phyloP scores from a whole-genome alignment of 805 yeast genomes.

The Nakazawaea holstii region DNA sequence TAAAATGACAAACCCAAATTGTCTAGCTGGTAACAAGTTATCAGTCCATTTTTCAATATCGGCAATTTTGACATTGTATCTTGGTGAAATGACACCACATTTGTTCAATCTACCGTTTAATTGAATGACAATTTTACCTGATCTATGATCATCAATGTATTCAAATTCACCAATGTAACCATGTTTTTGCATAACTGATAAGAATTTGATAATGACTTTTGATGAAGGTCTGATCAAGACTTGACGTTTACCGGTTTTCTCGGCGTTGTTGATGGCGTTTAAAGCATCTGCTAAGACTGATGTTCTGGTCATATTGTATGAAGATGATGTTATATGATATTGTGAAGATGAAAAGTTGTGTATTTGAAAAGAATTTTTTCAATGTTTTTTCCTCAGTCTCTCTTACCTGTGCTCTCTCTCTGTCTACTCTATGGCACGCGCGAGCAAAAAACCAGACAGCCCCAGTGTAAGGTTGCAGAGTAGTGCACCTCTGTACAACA shows the following conservation, averaged over 20 bases:
- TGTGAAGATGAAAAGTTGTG: background rate
- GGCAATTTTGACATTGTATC: conserved; percentile 93
- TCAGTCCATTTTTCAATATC: conserved; percentile 99
- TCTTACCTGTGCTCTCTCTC: too few relatives aligned
- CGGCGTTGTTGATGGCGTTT: conserved; percentile 98
- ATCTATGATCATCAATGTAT: conserved; percentile 98
- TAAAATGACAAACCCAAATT: conserved; percentile 95
- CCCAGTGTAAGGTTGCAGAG: too few relatives aligned
- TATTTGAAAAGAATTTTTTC: too few relatives aligned
- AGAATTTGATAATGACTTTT: conserved; percentile 95
- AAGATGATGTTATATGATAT: background rate
- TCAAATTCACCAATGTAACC: conserved; percentile 98
- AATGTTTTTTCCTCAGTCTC: too few relatives aligned
- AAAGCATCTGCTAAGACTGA: conserved; percentile 98
- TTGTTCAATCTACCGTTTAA: conserved; percentile 98
- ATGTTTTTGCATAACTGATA: conserved; percentile 96
- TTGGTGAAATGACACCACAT: conserved; percentile 98
- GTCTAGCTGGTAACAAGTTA: conserved; percentile 98
- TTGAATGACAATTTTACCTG: conserved; percentile 95
- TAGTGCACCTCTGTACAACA: too few relatives aligned
- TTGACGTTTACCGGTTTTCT: conserved; percentile 98
- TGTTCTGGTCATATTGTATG: conserved; percentile 82
- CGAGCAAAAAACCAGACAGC: background rate
- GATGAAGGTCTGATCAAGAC: conserved; percentile 97
- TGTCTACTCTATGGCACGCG: too few relatives aligned